Evolutionary conservation across 805 yeast species (phyloP).

Genomic region (Metschnikowia corniflorae): DNA sequence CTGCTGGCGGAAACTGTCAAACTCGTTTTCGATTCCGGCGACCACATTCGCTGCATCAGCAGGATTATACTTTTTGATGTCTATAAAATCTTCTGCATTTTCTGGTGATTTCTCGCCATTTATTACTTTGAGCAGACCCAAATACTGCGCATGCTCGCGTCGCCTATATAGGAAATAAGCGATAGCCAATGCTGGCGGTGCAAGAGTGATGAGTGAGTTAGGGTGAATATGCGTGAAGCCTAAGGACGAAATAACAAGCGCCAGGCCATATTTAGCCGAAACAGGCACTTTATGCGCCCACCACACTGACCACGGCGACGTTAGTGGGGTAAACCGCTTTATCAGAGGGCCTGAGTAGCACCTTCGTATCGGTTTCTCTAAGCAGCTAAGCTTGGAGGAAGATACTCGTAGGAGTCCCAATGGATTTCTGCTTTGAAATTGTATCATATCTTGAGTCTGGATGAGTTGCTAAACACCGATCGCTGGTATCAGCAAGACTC

Average conservation of each 20-base stretch:
- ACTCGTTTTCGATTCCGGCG: constrained; percentile 36
- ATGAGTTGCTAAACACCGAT: no score
- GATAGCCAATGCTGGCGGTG: constrained; percentile 34
- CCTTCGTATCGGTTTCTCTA: no score
- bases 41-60: constrained; percentile 26
- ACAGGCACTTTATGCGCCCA: constrained; percentile 29
- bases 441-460: no score
- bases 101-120: background rate
- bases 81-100: constrained; percentile 6
- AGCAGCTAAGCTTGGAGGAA: no score
- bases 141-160: constrained; percentile 13
- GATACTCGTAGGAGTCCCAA: no score
- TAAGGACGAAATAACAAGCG: constrained; percentile 24
- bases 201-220: constrained; percentile 30
- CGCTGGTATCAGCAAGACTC: no score
- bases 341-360: constrained; percentile 27
- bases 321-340: constrained; percentile 28
- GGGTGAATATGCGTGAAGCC: constrained; percentile 36
- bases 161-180: constrained; percentile 23
- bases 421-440: no score
- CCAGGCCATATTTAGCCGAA: constrained; percentile 27
- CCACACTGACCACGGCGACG: constrained; percentile 21
- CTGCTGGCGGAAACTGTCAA: constrained; percentile 31
- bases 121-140: constrained; percentile 15
- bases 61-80: constrained; percentile 31